phyloP scores from a whole-genome alignment of 169 alveolate species.

The Plasmodium adleri region DNA sequence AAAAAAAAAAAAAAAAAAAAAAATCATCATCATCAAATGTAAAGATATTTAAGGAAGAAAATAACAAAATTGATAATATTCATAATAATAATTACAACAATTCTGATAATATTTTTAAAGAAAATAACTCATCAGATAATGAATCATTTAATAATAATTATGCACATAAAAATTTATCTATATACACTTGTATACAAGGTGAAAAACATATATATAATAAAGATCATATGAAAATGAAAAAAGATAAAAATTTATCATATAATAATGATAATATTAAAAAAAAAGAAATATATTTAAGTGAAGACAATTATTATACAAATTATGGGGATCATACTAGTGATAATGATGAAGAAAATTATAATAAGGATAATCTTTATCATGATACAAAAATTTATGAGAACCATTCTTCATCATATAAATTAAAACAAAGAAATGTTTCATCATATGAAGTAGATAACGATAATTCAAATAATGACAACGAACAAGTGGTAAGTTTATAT shows the following conservation, averaged over 20 bases:
- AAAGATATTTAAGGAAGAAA: neutral
- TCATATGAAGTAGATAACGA: neutral
- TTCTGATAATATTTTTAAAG: neutral
- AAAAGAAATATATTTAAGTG: neutral
- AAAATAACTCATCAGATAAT: neutral
- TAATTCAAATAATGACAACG: neutral
- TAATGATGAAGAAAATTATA: neutral
- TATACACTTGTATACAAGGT: neutral
- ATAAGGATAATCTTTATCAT: neutral
- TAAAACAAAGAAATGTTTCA: neutral
- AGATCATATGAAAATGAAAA: neutral
- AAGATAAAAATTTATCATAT: neutral
- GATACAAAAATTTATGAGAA: neutral
- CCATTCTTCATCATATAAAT: neutral
- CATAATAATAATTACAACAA: neutral
- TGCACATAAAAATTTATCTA: neutral
- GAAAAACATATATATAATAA: slow-evolving; percentile 8
- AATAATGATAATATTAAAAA: neutral
- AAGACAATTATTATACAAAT: slow-evolving; percentile 3
- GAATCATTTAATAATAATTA: neutral
- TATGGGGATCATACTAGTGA: neutral
- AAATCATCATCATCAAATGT: neutral
- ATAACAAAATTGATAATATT: neutral
- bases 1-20: slow-evolving; percentile 19
- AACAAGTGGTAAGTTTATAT: neutral